Base-by-base conservation (phyloP, 202 grass and related monocot genomes). In the Setaria viridis region DNA sequence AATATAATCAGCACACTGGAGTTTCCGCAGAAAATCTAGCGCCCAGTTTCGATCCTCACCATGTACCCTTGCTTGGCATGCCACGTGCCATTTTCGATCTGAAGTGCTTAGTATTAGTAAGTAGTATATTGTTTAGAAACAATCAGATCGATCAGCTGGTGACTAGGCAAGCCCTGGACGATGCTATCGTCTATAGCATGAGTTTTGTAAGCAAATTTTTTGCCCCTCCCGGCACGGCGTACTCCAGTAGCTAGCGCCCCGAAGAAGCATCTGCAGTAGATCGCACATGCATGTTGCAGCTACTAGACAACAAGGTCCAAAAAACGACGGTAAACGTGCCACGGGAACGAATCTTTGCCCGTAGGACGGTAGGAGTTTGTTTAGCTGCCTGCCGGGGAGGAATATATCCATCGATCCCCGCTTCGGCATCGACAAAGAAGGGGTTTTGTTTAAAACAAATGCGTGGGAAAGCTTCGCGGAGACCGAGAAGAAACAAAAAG, bases 401-500 rank as follows among this genome's bases (percentile, higher is more conserved):
- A 88, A 91, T 91, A 91, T 88, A 41, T 21, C 56, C 82, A 91
- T 91, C 77, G 85, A 88, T 82, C 85, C 20, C 55, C 81, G 89
- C 80, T 80, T 74, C 75, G 35, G 59, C 69, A 76, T 84, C 80
- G 76, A 91, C 80, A 87, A 80, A 80, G 85, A 76, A 63, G 89
- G 70, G 67, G 11, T 0, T 12, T 15, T 63, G 9, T 75, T 76
- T 53, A 53, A 53, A 53, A 42, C 79, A 81, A 66, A 74, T 15
- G 81, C 78, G 20, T 75, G 70, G 85, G 88, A 29, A 87, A 91
- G 86, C 86, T 81, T 88, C 86, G 78, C 86, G 2, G 12, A 4
- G 71, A 59, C 78, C 86, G 86, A 91, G 89, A 88, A 82, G 89
- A 91, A 91, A 88, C 89, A 91, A 91, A 91, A 91, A 88, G 89